Conservation (phyloP, 2,329 filamentous ascomycete species). For the Cryphonectria carpinicola region DNA sequence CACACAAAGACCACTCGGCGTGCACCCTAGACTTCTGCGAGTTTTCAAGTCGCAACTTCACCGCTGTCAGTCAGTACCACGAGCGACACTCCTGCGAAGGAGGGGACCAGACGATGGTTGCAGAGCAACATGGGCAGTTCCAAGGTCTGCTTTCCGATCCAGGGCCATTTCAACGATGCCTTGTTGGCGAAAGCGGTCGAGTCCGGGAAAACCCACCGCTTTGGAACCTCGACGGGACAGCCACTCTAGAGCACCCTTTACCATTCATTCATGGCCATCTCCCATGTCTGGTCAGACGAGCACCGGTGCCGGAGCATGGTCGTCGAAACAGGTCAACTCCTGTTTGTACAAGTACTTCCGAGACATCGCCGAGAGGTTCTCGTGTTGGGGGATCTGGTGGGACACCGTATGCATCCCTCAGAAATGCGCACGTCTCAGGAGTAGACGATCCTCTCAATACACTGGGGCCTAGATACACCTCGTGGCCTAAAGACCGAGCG, state of each 20-base stretch:
- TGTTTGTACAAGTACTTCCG: slow-evolving; percentile 36
- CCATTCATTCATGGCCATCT: slow-evolving; percentile 37
- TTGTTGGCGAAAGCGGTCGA: background rate
- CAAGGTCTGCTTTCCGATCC: slow-evolving; percentile 4
- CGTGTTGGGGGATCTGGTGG: slow-evolving; percentile 39
- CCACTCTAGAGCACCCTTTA: background rate
- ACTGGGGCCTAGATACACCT: slow-evolving; percentile 33
- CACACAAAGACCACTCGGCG: slow-evolving; percentile 11
- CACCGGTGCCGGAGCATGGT: slow-evolving; percentile 33
- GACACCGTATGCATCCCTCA: slow-evolving; percentile 37
- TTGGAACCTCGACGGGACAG: slow-evolving; percentile 5
- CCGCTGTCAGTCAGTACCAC: slow-evolving; percentile 12
- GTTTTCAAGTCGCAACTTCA: slow-evolving; percentile 8
- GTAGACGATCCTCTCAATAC: slow-evolving; percentile 32
- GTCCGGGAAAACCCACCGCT: slow-evolving; percentile 1
- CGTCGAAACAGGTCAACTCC: slow-evolving; percentile 33
- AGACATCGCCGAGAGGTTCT: slow-evolving; percentile 30
- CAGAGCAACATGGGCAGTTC: background rate
- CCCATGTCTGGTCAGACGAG: slow-evolving; percentile 39
- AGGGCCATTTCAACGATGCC: background rate
- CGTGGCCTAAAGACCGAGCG: slow-evolving; percentile 33
- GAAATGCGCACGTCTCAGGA: slow-evolving; percentile 11
- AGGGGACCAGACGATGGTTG: background rate
- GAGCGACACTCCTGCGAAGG: background rate
- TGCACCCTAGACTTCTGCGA: slow-evolving; percentile 11